Base-by-base conservation (phyloP, 495 filamentous ascomycete species). In the Staphylotrichum tortipilum region DNA sequence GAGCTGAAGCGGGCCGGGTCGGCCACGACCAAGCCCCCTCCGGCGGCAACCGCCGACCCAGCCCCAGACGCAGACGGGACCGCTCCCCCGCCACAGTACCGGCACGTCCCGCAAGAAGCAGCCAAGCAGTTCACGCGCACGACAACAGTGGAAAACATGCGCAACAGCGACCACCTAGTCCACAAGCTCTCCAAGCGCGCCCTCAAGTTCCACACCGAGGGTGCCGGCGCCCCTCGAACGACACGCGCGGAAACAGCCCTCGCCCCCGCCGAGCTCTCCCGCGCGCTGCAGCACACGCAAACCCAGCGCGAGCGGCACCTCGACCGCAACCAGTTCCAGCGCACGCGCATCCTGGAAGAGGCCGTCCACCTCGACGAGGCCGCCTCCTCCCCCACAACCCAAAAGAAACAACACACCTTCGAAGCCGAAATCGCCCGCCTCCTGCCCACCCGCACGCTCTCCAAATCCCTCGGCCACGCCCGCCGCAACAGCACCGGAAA, bases 61-160 rank as follows among this genome's bases (percentile, higher is more conserved):
- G 49, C 12, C 15, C 10, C 40, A 19, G 15, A 54, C 4, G 12
- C 46, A 4, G 11, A 42, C 17, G 52, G 44, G 0, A 11, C 39
- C 19, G 55, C 63, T 19, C 63, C 59, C 12, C 10, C 39, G 11
- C n/a, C n/a, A n/a, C 45, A 53, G 10, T 55, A 64, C 35, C 62
- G 55, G 41, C 64, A 77, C 46, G 58, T 75, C 9, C 74, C 75
- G 24, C 63, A 62, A 15, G 61, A 72, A 34, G 74, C 75, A 5
- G 74, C 76, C 7, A 53, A 66, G 7, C 68, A 75, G 40, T 79
- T 78, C 50, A 60, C 67, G 18, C 57, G 70, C 15, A 78, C 75
- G 5, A 66, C 72, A 9, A 76, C 73, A 0, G 59, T 62, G 7
- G 62, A 66, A 18, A 31, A 55, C 29, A 70, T 70, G 63, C 64